Conservation (phyloP, 2,329 filamentous ascomycete genomes). For the Coniella lustricola region DNA sequence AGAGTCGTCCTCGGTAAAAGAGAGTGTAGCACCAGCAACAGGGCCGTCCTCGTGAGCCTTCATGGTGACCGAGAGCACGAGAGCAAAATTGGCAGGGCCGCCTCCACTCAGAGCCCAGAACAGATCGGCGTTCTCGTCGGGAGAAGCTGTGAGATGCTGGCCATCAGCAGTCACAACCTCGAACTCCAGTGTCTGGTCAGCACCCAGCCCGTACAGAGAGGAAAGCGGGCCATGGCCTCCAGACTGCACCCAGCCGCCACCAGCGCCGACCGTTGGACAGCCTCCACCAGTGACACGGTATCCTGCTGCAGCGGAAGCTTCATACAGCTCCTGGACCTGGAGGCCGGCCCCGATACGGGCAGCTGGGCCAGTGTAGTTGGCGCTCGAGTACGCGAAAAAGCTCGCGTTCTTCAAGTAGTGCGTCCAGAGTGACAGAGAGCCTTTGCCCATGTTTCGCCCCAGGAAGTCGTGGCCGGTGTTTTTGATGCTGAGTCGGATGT, state of each 20-base stretch:
- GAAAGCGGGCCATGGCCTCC: conserved; percentile 42
- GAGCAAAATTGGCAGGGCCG: conserved; percentile 32
- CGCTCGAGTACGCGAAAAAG: conserved; percentile 27
- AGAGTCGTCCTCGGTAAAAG: conserved; percentile 12
- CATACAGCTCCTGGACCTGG: conserved; percentile 34
- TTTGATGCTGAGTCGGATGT: conserved; percentile 43
- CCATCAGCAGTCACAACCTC: conserved; percentile 42
- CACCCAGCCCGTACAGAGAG: conserved; percentile 40
- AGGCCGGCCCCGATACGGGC: conserved; percentile 44
- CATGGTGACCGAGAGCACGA: conserved; percentile 23
- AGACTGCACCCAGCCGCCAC: conserved; percentile 44
- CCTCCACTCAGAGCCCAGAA: conserved; percentile 51
- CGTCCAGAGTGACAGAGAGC: conserved; percentile 42
- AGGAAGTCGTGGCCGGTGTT: conserved; percentile 49
- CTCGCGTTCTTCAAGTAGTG: conserved; percentile 37
- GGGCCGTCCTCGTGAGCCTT: conserved; percentile 16
- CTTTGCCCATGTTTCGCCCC: conserved; percentile 32
- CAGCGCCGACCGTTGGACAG: conserved; percentile 35
- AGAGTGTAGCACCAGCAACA: conserved; percentile 13
- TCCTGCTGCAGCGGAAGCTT: conserved; percentile 31
- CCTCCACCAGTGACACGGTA: conserved; percentile 42
- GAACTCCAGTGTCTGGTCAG: conserved; percentile 42
- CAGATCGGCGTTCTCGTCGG: conserved; percentile 41
- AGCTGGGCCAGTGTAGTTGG: conserved; percentile 36
- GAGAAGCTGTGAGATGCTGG: conserved; percentile 34